Conservation (phyloP, 1,284 basidiomycete species). For the Bjerkandera adusta region DNA sequence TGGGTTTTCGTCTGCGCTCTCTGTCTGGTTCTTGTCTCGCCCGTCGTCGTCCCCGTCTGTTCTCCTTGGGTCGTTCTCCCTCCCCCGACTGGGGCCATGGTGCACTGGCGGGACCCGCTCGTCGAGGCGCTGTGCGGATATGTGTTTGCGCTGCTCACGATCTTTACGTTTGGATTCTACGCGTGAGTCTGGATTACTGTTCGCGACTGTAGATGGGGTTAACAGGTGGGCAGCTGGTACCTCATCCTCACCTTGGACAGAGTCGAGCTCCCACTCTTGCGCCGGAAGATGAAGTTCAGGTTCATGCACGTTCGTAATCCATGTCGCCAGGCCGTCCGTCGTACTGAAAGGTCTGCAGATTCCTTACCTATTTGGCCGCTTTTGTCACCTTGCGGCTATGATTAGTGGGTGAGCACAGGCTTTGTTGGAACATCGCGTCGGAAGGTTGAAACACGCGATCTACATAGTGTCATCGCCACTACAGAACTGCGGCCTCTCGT, state of each 20-base stretch:
- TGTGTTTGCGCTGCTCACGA: not conserved
- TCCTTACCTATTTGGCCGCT: not conserved
- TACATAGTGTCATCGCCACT: no score
- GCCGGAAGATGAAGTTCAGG: not conserved
- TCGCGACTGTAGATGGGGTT: not conserved
- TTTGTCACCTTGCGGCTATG: not conserved
- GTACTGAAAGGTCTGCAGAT: not conserved
- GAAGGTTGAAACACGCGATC: no score
- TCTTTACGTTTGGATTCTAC: not conserved
- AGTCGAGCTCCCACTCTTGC: not conserved
- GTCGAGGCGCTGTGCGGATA: constrained; percentile 1
- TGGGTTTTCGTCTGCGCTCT: no score
- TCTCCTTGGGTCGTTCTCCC: no score
- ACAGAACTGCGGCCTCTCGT: no score
- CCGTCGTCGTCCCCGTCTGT: no score
- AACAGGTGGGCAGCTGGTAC: not conserved
- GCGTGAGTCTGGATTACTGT: not conserved
- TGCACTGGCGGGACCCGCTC: not conserved
- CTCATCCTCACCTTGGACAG: not conserved
- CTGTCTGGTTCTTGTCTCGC: no score
- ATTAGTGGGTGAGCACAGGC: not conserved
- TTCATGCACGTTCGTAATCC: not conserved
- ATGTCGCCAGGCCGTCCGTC: not conserved
- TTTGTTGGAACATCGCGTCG: no score
- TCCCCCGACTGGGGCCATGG: no score